Evolutionary conservation across 2,329 filamentous ascomycete species (phyloP).

Genomic region (Neonectria magnoliae): DNA sequence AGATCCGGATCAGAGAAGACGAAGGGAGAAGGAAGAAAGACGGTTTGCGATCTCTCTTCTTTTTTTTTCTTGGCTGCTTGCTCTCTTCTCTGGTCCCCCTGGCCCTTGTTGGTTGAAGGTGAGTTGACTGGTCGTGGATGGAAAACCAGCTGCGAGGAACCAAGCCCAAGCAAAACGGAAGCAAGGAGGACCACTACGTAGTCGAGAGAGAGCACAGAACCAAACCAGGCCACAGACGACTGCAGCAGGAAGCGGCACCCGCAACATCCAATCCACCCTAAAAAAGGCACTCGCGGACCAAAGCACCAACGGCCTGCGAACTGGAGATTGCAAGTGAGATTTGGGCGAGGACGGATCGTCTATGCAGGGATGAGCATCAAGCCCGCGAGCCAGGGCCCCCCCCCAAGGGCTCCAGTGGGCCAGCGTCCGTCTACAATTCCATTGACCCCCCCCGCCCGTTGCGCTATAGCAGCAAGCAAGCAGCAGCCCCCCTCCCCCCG

Average conservation of each 20-base stretch:
- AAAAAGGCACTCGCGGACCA: conserved; percentile 23
- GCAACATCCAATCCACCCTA: conserved; percentile 9
- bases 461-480: conserved; percentile 20
- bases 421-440: conserved; percentile 14
- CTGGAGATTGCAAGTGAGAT: conserved; percentile 47
- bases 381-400: conserved; percentile 31
- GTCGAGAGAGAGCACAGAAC: neutral
- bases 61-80: conserved; percentile 24
- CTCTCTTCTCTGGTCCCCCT: conserved; percentile 23
- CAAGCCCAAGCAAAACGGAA: conserved; percentile 8
- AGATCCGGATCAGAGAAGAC: conserved; percentile 16
- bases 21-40: conserved; percentile 19
- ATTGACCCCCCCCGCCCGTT: conserved; percentile 6
- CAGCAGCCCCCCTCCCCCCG: neutral
- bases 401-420: conserved; percentile 30
- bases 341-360: conserved; percentile 46
- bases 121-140: conserved; percentile 22
- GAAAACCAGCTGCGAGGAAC: conserved; percentile 22
- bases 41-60: conserved; percentile 25
- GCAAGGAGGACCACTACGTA: conserved; percentile 11
- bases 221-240: neutral
- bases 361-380: conserved; percentile 47
- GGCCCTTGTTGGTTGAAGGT: conserved; percentile 30
- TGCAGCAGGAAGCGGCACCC: conserved; percentile 21
- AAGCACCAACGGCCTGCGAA: conserved; percentile 23